Evolutionary conservation across 257 asterid species (phyloP), one percentile per base, ranked within the genome.

Genomic region (Solanum chmielewskii): DNA sequence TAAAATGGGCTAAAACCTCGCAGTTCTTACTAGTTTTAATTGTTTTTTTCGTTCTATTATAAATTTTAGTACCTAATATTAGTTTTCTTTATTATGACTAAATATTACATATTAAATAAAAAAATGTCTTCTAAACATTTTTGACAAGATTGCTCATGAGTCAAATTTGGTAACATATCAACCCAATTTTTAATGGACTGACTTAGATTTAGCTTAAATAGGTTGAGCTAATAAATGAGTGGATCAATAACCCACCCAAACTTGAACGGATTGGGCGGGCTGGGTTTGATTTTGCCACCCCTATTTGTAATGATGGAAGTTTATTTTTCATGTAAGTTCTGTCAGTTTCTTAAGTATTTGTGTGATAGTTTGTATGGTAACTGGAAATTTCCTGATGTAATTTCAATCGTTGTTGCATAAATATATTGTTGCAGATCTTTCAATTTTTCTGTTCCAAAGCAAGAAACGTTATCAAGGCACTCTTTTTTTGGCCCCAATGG

Each of bases 401-500:
- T 83, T 84, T 87, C 9, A 41, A 33, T 83, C 60, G 25, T 52
- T 82, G 15, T 42, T 45, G n/a, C 47, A 66, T 84, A 42, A 84
- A 80, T 18, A 27, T 84, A 73, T 87, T 88, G 84, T 80, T 90
- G 87, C 96, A 97, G 99, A 90, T 92, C 94, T 90, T 92, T 95
- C 89, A 86, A 92, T 89, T 90, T 94, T 86, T 96, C 99, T 86
- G 96, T 89, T 86, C 98, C 98, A 86, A 95, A 94, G 93, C 94
- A 94, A 91, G 99, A 97, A 90, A 95, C 99, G 33, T 89, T 95
- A 89, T 95, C 99, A 71, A 94, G 98, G 84, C 98, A 95, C 95
- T 94, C 99, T 16, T 52, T 97, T 74, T 91, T 97, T 80, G 98
- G 98, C 83, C 97, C 98, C 73, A 94, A 90, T 91, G 98, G 98